These are phyloP conservation scores for Xylariaceae sp. DNA, from an alignment of 2,329 filamentous ascomycete species.

Conservation along the genomic window DNA sequence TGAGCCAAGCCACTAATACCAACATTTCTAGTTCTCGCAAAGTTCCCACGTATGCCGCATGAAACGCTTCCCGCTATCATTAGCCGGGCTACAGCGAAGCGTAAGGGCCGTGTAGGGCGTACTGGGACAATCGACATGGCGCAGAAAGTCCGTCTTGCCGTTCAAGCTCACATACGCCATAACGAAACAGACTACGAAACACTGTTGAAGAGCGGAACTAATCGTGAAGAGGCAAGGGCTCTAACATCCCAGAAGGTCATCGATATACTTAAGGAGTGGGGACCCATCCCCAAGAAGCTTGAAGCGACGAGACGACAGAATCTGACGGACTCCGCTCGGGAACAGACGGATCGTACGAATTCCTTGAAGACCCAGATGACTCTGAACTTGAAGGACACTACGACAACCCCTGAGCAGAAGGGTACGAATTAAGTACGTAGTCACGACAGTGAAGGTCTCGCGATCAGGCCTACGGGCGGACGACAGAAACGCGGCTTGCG, in stretches of 20 bases:
- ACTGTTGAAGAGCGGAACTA: constrained; percentile 2
- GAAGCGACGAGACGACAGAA: no score
- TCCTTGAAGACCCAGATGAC: neutral
- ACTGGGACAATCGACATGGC: constrained; percentile 2
- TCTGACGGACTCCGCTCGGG: neutral
- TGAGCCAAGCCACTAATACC: neutral
- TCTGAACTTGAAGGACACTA: neutral
- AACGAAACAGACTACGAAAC: constrained; percentile 14
- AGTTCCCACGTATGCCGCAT: constrained; percentile 12
- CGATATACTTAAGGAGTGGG: constrained; percentile 4
- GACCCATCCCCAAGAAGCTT: neutral
- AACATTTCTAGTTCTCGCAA: constrained; percentile 1
- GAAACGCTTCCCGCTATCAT: neutral
- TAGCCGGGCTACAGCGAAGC: constrained; percentile 11
- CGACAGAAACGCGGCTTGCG: no score
- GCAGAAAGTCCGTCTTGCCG: constrained; percentile 9
- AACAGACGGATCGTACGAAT: neutral
- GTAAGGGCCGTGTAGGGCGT: constrained; percentile 14
- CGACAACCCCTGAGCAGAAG: neutral
- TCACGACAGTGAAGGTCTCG: no score
- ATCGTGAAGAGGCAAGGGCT: constrained; percentile 4
- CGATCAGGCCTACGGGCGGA: no score
- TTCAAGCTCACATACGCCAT: constrained; percentile 17
- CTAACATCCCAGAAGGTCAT: neutral
- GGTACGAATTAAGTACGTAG: neutral